These are phyloP conservation scores for Neurospora africana DNA, from an alignment of 495 filamentous ascomycete species.

Conservation along the genomic window DNA sequence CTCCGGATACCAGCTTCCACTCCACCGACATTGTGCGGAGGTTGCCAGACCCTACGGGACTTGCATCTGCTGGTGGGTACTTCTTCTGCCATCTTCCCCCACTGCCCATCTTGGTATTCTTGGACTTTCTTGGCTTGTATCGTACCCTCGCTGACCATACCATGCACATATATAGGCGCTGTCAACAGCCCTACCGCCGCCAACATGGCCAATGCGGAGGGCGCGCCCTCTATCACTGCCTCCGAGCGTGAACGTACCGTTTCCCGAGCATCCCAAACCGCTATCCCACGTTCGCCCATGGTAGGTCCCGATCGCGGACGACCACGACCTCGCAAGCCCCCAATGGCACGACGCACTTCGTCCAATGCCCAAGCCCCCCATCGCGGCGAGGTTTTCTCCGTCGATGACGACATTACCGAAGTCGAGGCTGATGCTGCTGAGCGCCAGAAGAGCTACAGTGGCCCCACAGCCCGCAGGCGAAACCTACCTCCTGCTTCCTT, in stretches of 20 bases:
- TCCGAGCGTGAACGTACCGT: conserved; percentile 18
- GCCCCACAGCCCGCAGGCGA: conserved; percentile 63
- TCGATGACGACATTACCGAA: conserved; percentile 81
- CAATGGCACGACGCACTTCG: conserved; percentile 59
- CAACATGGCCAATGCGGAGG: conserved; percentile 12
- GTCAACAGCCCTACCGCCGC: conserved; percentile 24
- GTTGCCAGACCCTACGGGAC: conserved; percentile 26
- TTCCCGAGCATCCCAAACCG: conserved; percentile 12
- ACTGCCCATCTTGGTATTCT: background rate
- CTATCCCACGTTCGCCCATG: conserved; percentile 39
- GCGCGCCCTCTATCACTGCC: conserved; percentile 19
- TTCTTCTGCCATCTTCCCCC: background rate
- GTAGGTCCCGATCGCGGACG: conserved; percentile 47
- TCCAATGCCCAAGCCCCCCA: conserved; percentile 65
- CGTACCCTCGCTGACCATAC: background rate
- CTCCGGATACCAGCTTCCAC: conserved; percentile 30
- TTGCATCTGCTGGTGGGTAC: conserved; percentile 29
- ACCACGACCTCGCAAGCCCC: conserved; percentile 56
- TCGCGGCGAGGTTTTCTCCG: conserved; percentile 81
- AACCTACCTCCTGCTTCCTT: conserved; percentile 48
- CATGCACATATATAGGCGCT: conserved; percentile 3
- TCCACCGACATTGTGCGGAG: conserved; percentile 40
- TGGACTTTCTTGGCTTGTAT: background rate
- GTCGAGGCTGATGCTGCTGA: conserved; percentile 50
- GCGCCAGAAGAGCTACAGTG: conserved; percentile 35